Conservation (phyloP, 2,329 filamentous ascomycete species). For the Xylaria sp. region DNA sequence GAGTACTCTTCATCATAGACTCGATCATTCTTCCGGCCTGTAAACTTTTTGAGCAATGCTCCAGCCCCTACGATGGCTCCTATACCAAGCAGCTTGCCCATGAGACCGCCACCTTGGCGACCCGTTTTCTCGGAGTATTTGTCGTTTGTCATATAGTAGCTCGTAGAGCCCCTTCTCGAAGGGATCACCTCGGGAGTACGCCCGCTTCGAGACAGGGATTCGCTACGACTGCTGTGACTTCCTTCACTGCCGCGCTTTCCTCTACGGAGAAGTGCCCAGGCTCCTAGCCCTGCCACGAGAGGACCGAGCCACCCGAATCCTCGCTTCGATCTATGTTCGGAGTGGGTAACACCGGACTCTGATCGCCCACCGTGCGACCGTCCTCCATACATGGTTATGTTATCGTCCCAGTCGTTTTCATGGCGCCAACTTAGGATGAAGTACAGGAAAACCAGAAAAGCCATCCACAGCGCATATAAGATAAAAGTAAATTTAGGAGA, state of each 20-base stretch:
- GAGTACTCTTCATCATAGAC: slow-evolving; percentile 65
- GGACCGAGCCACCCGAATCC: slow-evolving; percentile 59
- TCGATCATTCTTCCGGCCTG: slow-evolving; percentile 56
- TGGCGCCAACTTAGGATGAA: slow-evolving; percentile 79
- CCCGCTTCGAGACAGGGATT: slow-evolving; percentile 44
- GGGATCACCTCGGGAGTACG: slow-evolving; percentile 55
- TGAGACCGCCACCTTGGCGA: slow-evolving; percentile 55
- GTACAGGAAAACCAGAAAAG: slow-evolving; percentile 73
- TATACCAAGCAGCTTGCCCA: slow-evolving; percentile 64
- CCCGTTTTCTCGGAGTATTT: slow-evolving; percentile 63
- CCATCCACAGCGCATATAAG: slow-evolving; percentile 80
- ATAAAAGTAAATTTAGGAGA: slow-evolving; percentile 87
- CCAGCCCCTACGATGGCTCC: slow-evolving; percentile 68
- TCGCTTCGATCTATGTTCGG: slow-evolving; percentile 46
- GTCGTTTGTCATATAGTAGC: slow-evolving; percentile 67
- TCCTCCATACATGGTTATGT: slow-evolving; percentile 41
- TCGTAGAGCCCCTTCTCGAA: slow-evolving; percentile 60
- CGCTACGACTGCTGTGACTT: slow-evolving; percentile 48
- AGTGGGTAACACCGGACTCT: slow-evolving; percentile 41
- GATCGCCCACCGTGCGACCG: slow-evolving; percentile 60
- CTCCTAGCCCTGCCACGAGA: slow-evolving; percentile 57
- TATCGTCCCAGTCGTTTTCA: slow-evolving; percentile 58
- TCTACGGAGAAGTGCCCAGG: slow-evolving; percentile 53
- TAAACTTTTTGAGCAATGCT: slow-evolving; percentile 64
- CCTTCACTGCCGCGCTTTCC: slow-evolving; percentile 50